These are phyloP conservation scores for Penicillium sp. DNA, from an alignment of 2,329 filamentous ascomycete species.

Conservation along the genomic window DNA sequence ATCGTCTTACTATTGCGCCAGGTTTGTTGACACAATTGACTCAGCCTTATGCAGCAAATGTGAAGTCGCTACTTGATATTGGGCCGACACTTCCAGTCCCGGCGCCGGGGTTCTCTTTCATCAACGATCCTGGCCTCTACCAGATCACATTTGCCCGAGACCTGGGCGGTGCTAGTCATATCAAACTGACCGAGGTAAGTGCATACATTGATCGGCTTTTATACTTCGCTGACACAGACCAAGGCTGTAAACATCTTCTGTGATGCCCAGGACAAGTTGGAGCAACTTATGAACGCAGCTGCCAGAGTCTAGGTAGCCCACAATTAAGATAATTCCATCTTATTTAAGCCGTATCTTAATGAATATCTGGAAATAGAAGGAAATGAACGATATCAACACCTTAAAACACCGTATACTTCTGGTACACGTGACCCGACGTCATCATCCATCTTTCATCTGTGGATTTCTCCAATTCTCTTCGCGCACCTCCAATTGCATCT, in stretches of 20 bases:
- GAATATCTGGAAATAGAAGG: neutral
- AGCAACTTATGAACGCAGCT: conserved; percentile 31
- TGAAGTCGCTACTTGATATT: conserved; percentile 31
- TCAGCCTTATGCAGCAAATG: conserved; percentile 36
- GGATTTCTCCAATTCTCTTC: conserved; percentile 16
- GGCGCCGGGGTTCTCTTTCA: conserved; percentile 23
- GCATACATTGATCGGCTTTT: neutral
- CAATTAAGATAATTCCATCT: neutral
- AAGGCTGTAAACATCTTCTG: conserved; percentile 58
- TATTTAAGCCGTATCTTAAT: neutral
- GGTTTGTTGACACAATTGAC: conserved; percentile 51
- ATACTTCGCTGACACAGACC: neutral
- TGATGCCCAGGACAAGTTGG: conserved; percentile 55
- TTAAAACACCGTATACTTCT: neutral
- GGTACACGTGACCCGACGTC: conserved; percentile 25
- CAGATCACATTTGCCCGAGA: conserved; percentile 53
- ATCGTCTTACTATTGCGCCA: conserved; percentile 61
- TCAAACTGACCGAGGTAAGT: conserved; percentile 48
- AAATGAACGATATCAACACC: neutral
- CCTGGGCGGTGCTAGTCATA: conserved; percentile 40
- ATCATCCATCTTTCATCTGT: conserved; percentile 19
- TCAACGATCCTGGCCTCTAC: conserved; percentile 49
- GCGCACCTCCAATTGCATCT: conserved; percentile 10
- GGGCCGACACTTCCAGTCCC: conserved; percentile 11
- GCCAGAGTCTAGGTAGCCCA: neutral